These are phyloP conservation scores for Fragaria vesca DNA, from an alignment of 306 rosid species.

Conservation along the genomic window DNA sequence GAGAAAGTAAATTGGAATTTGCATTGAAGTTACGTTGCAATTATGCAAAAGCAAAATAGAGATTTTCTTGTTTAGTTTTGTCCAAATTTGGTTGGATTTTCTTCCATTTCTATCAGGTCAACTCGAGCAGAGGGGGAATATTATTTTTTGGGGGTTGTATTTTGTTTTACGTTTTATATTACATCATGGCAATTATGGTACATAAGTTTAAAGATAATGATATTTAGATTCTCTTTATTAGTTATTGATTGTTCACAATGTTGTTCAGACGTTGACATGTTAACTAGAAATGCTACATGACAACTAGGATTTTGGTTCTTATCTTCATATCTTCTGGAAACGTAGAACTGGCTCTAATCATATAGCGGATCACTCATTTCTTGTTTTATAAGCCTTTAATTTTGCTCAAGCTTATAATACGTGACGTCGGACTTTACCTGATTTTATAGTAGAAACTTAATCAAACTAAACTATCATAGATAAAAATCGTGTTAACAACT, in stretches of 20 bases:
- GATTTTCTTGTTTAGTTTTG: neutral
- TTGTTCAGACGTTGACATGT: neutral
- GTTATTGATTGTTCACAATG: neutral
- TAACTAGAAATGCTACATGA: neutral
- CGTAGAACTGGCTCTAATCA: neutral
- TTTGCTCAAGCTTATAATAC: neutral
- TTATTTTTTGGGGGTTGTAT: neutral
- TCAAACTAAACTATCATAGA: too few species aligned
- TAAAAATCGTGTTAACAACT: neutral
- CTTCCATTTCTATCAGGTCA: neutral
- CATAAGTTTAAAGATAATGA: neutral
- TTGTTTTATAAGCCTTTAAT: neutral
- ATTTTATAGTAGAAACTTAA: too few species aligned
- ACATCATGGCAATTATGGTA: neutral
- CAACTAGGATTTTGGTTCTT: neutral
- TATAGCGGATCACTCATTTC: neutral
- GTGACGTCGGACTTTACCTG: neutral
- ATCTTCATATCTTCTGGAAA: constrained; percentile 1
- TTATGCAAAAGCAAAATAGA: constrained; percentile 9
- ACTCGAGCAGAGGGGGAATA: neutral
- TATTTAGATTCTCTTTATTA: neutral
- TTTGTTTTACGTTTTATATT: too few species aligned
- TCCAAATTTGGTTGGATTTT: constrained; percentile 5
- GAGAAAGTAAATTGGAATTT: neutral
- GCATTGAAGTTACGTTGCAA: constrained; percentile 11